phyloP scores from a whole-genome alignment of 169 alveolate genomes.

The Eimeria nieschulzi region DNA sequence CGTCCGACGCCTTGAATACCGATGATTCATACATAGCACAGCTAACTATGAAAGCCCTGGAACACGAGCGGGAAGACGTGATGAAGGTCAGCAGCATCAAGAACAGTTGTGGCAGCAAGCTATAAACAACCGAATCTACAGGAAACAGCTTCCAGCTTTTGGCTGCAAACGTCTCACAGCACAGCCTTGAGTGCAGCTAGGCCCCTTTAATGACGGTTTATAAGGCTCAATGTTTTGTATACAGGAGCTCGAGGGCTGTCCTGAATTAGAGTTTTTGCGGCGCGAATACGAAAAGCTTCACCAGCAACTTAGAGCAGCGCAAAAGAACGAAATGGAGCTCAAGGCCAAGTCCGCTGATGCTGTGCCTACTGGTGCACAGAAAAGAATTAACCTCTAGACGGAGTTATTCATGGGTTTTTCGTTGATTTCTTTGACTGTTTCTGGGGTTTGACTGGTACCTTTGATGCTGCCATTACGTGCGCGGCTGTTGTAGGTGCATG shows the following conservation, averaged over 20 bases:
- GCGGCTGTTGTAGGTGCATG: constrained; percentile 31
- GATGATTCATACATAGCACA: constrained; percentile 59
- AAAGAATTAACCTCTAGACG: background rate
- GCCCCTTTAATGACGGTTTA: too few species aligned
- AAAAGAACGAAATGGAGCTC: constrained; percentile 85
- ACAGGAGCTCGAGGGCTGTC: constrained; percentile 87
- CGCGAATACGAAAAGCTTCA: constrained; percentile 88
- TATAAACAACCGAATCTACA: background rate
- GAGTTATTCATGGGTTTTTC: background rate
- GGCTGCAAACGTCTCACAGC: too few species aligned
- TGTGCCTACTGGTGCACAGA: background rate
- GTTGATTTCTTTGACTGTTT: background rate
- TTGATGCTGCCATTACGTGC: too few species aligned
- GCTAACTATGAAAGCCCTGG: constrained; percentile 49
- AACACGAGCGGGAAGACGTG: constrained; percentile 56
- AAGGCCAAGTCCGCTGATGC: constrained; percentile 77
- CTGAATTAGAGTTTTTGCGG: constrained; percentile 86
- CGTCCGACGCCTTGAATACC: background rate
- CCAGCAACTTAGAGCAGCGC: constrained; percentile 85
- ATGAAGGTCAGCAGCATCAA: constrained; percentile 32
- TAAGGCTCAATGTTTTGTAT: constrained; percentile 47
- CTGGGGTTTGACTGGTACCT: too few species aligned
- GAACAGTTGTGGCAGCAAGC: background rate
- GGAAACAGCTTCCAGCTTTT: too few species aligned
- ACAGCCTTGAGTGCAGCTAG: too few species aligned